Evolutionary conservation across 2,329 filamentous ascomycete genomes (phyloP).

Genomic region (Monilinia laxa): DNA sequence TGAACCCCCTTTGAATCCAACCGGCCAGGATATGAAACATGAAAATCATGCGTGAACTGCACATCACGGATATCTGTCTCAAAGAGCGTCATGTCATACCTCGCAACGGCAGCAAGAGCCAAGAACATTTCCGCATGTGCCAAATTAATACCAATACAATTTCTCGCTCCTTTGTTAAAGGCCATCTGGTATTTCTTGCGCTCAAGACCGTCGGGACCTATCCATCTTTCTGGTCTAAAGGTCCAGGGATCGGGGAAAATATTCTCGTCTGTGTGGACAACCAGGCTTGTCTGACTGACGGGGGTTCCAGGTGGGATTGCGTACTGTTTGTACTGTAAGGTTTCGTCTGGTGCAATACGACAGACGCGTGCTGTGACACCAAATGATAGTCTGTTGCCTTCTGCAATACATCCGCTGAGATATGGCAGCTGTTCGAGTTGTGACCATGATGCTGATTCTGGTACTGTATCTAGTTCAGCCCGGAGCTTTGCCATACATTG

Average conservation of each 20-base stretch:
- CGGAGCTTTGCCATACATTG: constrained; percentile 36
- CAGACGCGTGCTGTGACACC: constrained; percentile 38
- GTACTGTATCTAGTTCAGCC: constrained; percentile 39
- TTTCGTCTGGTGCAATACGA: constrained; percentile 29
- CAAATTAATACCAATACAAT: constrained; percentile 43
- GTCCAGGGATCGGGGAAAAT: constrained; percentile 37
- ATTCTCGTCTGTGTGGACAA: constrained; percentile 37
- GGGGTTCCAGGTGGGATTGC: constrained; percentile 30
- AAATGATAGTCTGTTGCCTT: constrained; percentile 38
- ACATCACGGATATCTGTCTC: constrained; percentile 21
- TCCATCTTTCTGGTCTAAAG: constrained; percentile 44
- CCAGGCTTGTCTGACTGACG: constrained; percentile 25
- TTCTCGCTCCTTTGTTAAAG: constrained; percentile 45
- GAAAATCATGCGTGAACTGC: constrained; percentile 1
- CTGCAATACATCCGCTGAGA: constrained; percentile 38
- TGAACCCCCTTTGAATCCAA: not conserved
- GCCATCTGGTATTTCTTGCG: constrained; percentile 41
- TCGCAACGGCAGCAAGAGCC: constrained; percentile 3
- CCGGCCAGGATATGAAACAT: not conserved
- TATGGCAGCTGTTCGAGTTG: constrained; percentile 36
- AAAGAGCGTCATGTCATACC: constrained; percentile 20
- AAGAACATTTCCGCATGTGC: constrained; percentile 28
- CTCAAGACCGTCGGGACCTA: constrained; percentile 37
- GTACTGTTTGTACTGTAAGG: constrained; percentile 22
- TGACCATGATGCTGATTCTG: constrained; percentile 20